Evolutionary conservation across 768 basidiomycete species (phyloP).

Genomic region (Phlegmacium glaucopus): DNA sequence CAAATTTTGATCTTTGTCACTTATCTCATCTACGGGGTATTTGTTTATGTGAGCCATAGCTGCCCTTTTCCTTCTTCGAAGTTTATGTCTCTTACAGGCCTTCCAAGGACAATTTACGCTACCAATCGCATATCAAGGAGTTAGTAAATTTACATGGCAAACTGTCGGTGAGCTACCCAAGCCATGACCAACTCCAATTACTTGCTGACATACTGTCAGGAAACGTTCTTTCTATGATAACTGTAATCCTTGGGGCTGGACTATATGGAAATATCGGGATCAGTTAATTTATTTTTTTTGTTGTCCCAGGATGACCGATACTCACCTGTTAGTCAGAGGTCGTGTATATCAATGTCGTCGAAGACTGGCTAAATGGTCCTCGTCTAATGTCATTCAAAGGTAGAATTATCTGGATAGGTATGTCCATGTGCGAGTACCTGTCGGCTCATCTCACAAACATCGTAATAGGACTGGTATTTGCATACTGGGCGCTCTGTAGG

Average conservation of each 20-base stretch:
- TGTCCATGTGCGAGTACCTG: constrained; percentile 1
- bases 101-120: constrained; percentile 63
- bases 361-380: constrained; percentile 49
- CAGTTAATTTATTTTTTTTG: constrained; percentile 29
- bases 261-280: constrained; percentile 64
- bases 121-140: constrained; percentile 43
- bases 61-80: neutral
- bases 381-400: constrained; percentile 40
- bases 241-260: constrained; percentile 57
- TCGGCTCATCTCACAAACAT: too few species aligned
- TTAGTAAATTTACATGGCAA: constrained; percentile 43
- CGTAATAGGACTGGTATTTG: constrained; percentile 30
- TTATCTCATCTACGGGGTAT: constrained; percentile 57
- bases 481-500: constrained; percentile 40
- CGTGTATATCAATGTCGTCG: constrained; percentile 49
- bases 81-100: constrained; percentile 25
- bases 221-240: constrained; percentile 45
- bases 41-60: constrained; percentile 35
- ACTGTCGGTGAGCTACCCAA: constrained; percentile 34
- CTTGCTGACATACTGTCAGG: constrained; percentile 16
- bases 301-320: neutral
- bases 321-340: constrained; percentile 33
- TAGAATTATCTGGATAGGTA: constrained; percentile 42
- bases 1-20: constrained; percentile 51
- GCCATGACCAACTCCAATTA: neutral